A percentile compares a stretch with the other conserved stretches of the same genome.
Conservation (phyloP, 192 early-diverging fungal species). For the Phlyctochytrium bullatum region DNA sequence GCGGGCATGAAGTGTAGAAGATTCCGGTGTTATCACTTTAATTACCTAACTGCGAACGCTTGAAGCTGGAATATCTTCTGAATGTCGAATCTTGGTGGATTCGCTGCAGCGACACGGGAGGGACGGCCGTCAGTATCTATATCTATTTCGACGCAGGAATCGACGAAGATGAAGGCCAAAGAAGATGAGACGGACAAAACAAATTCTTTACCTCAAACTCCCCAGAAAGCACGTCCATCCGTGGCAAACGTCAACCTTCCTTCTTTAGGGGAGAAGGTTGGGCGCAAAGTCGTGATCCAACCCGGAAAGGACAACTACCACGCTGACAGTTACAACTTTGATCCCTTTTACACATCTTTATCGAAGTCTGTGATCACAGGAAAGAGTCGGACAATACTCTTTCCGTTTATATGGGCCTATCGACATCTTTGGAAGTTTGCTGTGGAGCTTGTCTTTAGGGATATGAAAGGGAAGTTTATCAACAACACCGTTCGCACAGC, state of each 20-base stretch:
- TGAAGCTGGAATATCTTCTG: too few species aligned
- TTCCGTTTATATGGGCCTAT: not conserved
- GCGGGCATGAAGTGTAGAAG: too few species aligned
- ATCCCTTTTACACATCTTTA: not conserved
- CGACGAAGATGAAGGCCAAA: too few species aligned
- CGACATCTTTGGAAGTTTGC: not conserved
- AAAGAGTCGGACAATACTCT: not conserved
- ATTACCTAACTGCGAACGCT: too few species aligned
- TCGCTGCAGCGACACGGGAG: too few species aligned
- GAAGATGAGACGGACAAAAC: too few species aligned
- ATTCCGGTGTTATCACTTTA: too few species aligned
- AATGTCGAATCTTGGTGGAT: too few species aligned
- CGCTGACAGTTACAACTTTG: not conserved
- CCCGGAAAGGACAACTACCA: not conserved
- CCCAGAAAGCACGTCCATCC: not conserved
- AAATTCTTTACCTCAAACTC: not conserved
- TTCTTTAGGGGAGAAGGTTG: not conserved
- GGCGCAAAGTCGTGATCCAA: not conserved
- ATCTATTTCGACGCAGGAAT: too few species aligned
- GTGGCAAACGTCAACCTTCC: not conserved
- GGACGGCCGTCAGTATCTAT: too few species aligned
- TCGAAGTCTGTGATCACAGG: not conserved
- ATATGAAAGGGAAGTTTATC: conserved; percentile 35
- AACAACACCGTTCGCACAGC: conserved; percentile 60
- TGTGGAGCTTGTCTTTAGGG: not conserved